These are phyloP conservation scores for Triticum urartu DNA, from an alignment of 176 grass and related monocot genomes.

Conservation along the genomic window DNA sequence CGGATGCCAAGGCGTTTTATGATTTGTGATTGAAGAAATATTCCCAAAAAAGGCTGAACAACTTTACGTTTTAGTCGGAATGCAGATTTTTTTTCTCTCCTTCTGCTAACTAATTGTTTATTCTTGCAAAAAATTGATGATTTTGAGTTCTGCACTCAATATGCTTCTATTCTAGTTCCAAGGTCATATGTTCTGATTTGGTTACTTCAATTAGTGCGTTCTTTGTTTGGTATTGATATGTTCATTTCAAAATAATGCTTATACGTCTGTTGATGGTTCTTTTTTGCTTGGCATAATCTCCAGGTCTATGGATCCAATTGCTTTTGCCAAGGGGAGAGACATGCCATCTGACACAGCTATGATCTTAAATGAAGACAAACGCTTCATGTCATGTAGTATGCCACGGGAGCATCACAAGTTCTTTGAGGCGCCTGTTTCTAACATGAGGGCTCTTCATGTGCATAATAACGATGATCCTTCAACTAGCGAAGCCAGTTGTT, in stretches of 20 bases:
- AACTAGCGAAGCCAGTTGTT: conserved; percentile 39
- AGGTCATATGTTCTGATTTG: conserved; percentile 11
- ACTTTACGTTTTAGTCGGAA: not conserved
- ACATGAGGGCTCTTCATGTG: conserved; percentile 43
- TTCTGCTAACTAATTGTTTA: conserved; percentile 1
- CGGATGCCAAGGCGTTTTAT: conserved; percentile 8
- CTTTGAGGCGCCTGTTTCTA: conserved; percentile 39
- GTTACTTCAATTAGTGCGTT: not conserved
- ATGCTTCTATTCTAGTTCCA: not conserved
- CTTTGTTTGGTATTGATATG: conserved; percentile 8
- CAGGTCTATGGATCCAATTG: conserved; percentile 48
- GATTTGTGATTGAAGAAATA: conserved; percentile 24
- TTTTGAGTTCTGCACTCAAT: not conserved
- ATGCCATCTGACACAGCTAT: conserved; percentile 29
- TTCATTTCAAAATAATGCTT: not conserved
- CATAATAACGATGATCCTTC: conserved; percentile 45
- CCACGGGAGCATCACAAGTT: conserved; percentile 46
- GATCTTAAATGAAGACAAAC: conserved; percentile 44
- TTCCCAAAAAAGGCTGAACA: conserved; percentile 1
- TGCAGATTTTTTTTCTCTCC: not conserved
- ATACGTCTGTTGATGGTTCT: conserved; percentile 20
- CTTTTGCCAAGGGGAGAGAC: conserved; percentile 49
- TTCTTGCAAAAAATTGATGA: not conserved
- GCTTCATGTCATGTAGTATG: conserved; percentile 44
- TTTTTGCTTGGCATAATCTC: conserved; percentile 21